These are phyloP conservation scores for Nemania abortiva DNA, from an alignment of 2,329 filamentous ascomycete species.

Conservation along the genomic window DNA sequence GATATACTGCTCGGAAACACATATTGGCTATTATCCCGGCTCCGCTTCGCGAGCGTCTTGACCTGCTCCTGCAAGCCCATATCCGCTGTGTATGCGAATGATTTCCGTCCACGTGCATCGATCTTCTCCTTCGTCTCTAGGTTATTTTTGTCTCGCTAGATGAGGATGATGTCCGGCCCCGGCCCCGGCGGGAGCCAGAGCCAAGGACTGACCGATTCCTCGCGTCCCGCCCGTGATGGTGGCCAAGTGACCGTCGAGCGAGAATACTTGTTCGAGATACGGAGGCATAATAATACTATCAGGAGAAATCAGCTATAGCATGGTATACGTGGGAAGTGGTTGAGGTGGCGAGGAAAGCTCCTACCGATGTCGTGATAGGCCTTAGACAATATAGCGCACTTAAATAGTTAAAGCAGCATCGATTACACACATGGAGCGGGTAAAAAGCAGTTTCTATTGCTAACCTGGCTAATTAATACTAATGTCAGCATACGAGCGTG, in stretches of 20 bases:
- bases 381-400: too few species aligned
- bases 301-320: background rate
- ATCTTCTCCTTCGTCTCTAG: constrained; percentile 70
- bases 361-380: too few species aligned
- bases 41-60: constrained; percentile 66
- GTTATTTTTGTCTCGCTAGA: constrained; percentile 60
- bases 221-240: constrained; percentile 67
- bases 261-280: constrained; percentile 56
- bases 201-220: constrained; percentile 68
- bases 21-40: constrained; percentile 69
- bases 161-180: constrained; percentile 66
- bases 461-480: too few species aligned
- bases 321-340: background rate
- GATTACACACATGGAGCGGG: too few species aligned
- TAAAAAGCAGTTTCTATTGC: too few species aligned
- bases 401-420: too few species aligned
- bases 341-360: too few species aligned
- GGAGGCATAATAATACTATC: constrained; percentile 32
- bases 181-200: constrained; percentile 67
- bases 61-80: constrained; percentile 71
- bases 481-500: background rate
- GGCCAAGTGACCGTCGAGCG: constrained; percentile 65
- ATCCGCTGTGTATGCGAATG: constrained; percentile 75
- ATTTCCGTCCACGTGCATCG: constrained; percentile 73
- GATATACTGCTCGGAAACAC: constrained; percentile 1